phyloP scores from a whole-genome alignment of 164 flowering plant genomes.

The Magnolia officinalis region DNA sequence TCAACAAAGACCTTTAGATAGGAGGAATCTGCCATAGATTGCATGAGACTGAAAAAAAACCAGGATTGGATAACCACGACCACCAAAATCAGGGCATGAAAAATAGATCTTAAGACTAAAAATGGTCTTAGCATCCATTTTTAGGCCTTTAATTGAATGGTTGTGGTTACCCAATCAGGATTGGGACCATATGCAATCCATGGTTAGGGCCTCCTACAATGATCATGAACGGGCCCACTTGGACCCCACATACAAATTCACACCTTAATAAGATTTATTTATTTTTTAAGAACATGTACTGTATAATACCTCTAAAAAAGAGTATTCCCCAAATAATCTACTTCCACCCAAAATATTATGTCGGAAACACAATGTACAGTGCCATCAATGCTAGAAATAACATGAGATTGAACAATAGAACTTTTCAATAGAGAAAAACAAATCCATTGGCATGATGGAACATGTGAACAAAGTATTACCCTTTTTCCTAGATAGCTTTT shows the following conservation, averaged over 20 bases:
- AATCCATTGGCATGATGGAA: not conserved
- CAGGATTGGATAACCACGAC: not conserved
- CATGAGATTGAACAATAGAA: not conserved
- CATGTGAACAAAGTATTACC: slow-evolving; percentile 24
- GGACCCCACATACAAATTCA: not conserved
- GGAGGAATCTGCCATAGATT: not conserved
- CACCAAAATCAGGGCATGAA: not conserved
- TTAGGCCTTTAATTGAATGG: too few species aligned
- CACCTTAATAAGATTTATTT: not conserved
- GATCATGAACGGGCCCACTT: not conserved
- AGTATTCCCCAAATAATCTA: not conserved
- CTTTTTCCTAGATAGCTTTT: slow-evolving; percentile 64
- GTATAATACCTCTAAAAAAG: not conserved
- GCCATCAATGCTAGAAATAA: not conserved
- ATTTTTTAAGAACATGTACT: too few species aligned
- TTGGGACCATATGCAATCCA: not conserved
- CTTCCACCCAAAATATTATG: not conserved
- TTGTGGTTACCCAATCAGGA: too few species aligned
- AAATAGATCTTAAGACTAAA: not conserved
- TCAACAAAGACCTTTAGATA: not conserved
- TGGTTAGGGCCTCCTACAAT: not conserved
- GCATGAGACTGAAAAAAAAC: not conserved
- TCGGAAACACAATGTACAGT: not conserved
- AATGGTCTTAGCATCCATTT: too few species aligned
- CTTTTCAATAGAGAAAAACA: not conserved